phyloP scores from a whole-genome alignment of 352 stramenopile species.

The Thraustotheca clavata region DNA sequence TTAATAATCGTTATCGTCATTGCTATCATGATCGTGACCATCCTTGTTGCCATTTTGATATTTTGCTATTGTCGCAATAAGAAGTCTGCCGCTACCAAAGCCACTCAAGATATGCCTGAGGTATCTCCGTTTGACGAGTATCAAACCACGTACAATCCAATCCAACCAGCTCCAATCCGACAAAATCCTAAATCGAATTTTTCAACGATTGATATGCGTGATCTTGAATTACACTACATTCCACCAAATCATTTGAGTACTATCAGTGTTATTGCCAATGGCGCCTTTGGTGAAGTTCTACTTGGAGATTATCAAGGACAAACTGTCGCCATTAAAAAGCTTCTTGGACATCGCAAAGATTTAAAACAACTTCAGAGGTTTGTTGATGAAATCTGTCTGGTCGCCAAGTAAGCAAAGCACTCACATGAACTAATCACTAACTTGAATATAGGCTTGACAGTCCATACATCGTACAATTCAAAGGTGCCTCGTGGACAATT shows the following conservation, averaged over 20 bases:
- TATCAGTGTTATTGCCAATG: constrained; percentile 50
- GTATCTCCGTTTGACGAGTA: no score
- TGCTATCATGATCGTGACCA: no score
- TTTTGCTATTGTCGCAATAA: no score
- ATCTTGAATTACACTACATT: constrained; percentile 1
- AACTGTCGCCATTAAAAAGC: constrained; percentile 55
- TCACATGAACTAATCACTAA: neutral
- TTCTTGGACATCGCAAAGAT: constrained; percentile 46
- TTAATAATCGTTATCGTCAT: no score
- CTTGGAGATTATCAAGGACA: constrained; percentile 52
- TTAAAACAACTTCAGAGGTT: constrained; percentile 49
- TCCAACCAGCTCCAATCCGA: no score
- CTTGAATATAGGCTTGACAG: constrained; percentile 38
- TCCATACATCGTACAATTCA: constrained; percentile 57
- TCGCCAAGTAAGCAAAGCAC: constrained; percentile 27
- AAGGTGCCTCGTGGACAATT: constrained; percentile 62
- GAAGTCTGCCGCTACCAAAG: no score
- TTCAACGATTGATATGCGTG: constrained; percentile 1
- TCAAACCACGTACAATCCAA: no score
- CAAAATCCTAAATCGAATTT: no score
- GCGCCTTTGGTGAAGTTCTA: constrained; percentile 63
- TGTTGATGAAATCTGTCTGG: constrained; percentile 46
- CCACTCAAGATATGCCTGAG: no score
- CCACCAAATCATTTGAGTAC: constrained; percentile 30
- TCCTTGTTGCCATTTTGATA: no score